Evolutionary conservation across 768 basidiomycete species (phyloP), one percentile per base, ranked within the genome.

Genomic region (Clathrus columnatus): DNA sequence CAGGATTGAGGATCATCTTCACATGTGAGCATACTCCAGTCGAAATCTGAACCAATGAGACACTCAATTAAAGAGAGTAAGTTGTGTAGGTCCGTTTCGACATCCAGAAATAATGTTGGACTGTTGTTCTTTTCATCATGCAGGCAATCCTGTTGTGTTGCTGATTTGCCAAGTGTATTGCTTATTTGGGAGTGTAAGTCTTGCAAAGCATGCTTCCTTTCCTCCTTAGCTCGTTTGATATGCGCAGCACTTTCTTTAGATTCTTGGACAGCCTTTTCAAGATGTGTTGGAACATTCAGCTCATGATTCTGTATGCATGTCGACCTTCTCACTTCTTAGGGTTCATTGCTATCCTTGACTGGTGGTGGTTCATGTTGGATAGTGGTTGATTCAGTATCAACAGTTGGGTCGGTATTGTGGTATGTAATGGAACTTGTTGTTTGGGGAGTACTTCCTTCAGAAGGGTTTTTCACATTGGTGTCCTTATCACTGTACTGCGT

Each of bases 1-100:
- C 52, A 61, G 0, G 60, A 59, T 2, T 42, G 20, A 0, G 66
- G 65, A 20, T 67, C 64, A 23, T 61, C 60, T 0, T 48, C 54
- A 28, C 56, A 65, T 43, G 43, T 61, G 2, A 29, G 28, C 54
- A 59, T 27, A 60, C 61, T 42, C 43, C 59, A 41, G 57, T 61
- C 24, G 51, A 56, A 1, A 7, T 23, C 54, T 2, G 61, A 55
- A 1, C 36, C 49, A 47, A 1, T 63, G 56, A 53, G 54, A 57
- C 5, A 16, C 16, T 54, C 23, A 1, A 50, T n/a, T n/a, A n/a
- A n/a, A n/a, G n/a, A 59, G 57, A 0, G 23, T 2, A 7, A 63
- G 62, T 4, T 29, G 1, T 1, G 42, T 2, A 16, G 42, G 29
- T 36, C 28, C 18, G 1, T 50, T n/a, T n/a, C n/a, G n/a, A n/a